Evolutionary conservation across 2,329 filamentous ascomycete species (phyloP).

Genomic region (Aschersonia sp.): DNA sequence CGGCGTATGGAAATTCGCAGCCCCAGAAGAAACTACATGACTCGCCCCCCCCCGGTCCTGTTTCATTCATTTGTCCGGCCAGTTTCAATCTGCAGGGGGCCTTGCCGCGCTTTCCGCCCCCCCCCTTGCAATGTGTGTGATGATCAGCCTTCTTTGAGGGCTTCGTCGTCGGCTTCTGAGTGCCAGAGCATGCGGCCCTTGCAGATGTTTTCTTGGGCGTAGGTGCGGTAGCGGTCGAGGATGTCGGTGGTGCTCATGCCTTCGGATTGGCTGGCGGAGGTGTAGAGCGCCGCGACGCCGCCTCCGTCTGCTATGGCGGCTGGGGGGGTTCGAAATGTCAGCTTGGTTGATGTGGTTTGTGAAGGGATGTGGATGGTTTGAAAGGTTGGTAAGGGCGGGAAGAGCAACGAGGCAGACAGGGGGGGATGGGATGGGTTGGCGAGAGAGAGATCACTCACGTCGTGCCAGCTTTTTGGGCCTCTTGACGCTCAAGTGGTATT

Average conservation of each 20-base stretch:
- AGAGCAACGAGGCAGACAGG: background rate
- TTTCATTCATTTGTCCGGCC: no score
- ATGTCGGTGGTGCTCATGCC: conserved; percentile 36
- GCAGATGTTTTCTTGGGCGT: conserved; percentile 38
- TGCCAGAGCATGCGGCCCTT: conserved; percentile 14
- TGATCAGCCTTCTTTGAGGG: background rate
- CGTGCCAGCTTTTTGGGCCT: conserved; percentile 23
- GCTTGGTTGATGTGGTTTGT: background rate
- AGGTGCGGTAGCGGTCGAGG: conserved; percentile 35
- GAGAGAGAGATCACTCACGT: conserved; percentile 9
- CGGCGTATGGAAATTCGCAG: no score
- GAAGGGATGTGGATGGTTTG: background rate
- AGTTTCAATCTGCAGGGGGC: no score
- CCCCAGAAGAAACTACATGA: no score
- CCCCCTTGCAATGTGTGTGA: no score
- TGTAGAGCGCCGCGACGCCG: conserved; percentile 38
- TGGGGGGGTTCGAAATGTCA: background rate
- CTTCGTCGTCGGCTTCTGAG: background rate
- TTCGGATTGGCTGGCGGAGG: conserved; percentile 21
- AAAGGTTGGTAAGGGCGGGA: background rate
- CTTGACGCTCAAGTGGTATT: conserved; percentile 27
- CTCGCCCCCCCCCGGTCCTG: no score
- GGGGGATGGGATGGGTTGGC: conserved; percentile 4
- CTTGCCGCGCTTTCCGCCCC: no score
- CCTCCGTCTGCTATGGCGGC: conserved; percentile 35